phyloP scores from a whole-genome alignment of 2,329 filamentous ascomycete genomes.

The Aspergillus hiratsukae region DNA sequence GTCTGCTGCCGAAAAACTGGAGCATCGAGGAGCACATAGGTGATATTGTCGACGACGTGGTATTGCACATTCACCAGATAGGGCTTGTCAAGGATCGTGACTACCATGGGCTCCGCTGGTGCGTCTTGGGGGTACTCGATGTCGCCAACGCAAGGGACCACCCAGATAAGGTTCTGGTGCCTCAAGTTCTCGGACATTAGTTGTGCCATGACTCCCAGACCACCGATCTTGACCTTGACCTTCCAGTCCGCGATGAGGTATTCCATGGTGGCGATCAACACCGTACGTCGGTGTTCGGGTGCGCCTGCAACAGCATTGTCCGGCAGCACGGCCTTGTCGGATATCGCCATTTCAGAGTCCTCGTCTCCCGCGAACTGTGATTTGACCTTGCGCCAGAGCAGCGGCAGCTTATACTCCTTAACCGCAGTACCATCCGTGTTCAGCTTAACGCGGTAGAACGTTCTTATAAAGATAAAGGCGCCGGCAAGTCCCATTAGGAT shows the following conservation, averaged over 20 bases:
- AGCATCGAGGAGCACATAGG: constrained; percentile 63
- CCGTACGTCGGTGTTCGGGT: constrained; percentile 44
- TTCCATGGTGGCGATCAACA: constrained; percentile 67
- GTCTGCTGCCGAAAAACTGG: constrained; percentile 63
- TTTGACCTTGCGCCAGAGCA: not conserved
- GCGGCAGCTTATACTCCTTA: not conserved
- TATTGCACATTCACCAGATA: constrained; percentile 63
- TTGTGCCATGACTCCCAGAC: constrained; percentile 66
- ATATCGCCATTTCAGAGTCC: not conserved
- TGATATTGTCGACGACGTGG: constrained; percentile 61
- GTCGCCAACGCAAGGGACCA: constrained; percentile 59
- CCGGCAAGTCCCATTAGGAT: constrained; percentile 45
- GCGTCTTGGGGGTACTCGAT: constrained; percentile 60
- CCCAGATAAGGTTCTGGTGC: constrained; percentile 63
- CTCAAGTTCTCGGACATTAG: constrained; percentile 63
- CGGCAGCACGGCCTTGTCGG: not conserved
- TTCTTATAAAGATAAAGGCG: constrained; percentile 54
- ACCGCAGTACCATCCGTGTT: constrained; percentile 48
- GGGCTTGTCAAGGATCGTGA: constrained; percentile 56
- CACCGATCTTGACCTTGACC: constrained; percentile 69
- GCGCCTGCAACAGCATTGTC: not conserved
- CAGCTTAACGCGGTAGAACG: constrained; percentile 61
- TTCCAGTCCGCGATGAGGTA: constrained; percentile 67
- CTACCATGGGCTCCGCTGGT: constrained; percentile 56
- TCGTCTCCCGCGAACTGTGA: not conserved